Evolutionary conservation across 2,329 filamentous ascomycete species (phyloP).

Genomic region (Aspergillus fumigatus): DNA sequence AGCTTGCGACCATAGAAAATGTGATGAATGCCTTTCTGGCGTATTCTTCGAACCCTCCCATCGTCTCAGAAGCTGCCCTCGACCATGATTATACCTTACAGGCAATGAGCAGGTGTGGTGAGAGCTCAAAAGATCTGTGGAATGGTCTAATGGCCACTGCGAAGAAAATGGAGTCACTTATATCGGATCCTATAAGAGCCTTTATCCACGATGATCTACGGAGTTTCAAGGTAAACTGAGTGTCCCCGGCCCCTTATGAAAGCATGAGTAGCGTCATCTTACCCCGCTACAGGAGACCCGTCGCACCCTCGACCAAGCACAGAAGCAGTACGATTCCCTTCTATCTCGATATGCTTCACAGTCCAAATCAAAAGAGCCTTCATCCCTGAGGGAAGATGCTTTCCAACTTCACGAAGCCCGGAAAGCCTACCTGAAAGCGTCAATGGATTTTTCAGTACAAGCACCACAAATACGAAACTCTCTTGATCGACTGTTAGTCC

Average conservation of each 20-base stretch:
- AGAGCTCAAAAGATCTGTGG: constrained; percentile 87
- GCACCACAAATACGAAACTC: constrained; percentile 79
- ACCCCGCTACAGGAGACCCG: constrained; percentile 57
- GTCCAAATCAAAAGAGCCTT: constrained; percentile 90
- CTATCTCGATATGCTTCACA: constrained; percentile 78
- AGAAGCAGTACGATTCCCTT: constrained; percentile 78
- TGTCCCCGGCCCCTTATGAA: constrained; percentile 2
- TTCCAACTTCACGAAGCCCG: constrained; percentile 92
- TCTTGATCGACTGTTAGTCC: constrained; percentile 81
- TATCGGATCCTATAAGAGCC: constrained; percentile 73
- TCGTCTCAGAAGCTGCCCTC: constrained; percentile 75
- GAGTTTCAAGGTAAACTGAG: constrained; percentile 62
- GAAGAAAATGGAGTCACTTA: constrained; percentile 70
- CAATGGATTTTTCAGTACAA: constrained; percentile 87
- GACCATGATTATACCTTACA: constrained; percentile 94
- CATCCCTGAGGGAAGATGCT: constrained; percentile 85
- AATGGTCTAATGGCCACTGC: constrained; percentile 66
- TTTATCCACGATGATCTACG: constrained; percentile 78
- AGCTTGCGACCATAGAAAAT: constrained; percentile 71
- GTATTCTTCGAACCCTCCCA: constrained; percentile 67
- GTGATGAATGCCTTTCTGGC: constrained; percentile 72
- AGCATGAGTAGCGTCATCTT: constrained; percentile 9
- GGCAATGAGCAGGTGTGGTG: constrained; percentile 77
- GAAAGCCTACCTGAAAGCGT: constrained; percentile 83
- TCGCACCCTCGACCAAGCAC: constrained; percentile 68